These are phyloP conservation scores for Xylaria acuta DNA, from an alignment of 495 filamentous ascomycete genomes.

Conservation along the genomic window DNA sequence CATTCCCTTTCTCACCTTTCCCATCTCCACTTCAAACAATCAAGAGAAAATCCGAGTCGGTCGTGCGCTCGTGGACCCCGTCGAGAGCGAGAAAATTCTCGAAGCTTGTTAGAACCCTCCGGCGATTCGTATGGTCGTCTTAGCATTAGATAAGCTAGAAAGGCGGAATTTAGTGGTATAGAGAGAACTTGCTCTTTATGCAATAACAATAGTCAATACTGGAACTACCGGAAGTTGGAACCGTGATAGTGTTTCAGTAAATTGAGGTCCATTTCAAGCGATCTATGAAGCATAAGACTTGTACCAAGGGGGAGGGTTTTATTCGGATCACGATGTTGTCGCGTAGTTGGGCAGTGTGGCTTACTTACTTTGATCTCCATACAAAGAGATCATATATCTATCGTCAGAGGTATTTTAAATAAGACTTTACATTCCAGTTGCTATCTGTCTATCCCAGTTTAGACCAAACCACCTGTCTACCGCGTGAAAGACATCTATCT, in stretches of 20 bases:
- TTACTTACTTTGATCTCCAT: neutral
- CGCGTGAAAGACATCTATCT: slow-evolving; percentile 14
- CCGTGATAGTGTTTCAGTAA: neutral
- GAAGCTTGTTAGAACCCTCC: no score
- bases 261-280: neutral
- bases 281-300: no score
- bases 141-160: no score
- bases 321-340: neutral
- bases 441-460: neutral
- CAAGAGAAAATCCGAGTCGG: no score
- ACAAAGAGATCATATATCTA: neutral
- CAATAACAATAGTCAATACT: no score
- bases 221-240: neutral
- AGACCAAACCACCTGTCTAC: neutral
- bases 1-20: no score
- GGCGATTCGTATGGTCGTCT: no score
- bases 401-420: neutral
- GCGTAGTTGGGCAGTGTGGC: neutral
- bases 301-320: neutral
- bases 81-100: no score
- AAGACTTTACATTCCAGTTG: neutral
- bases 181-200: neutral
- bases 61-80: no score
- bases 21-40: no score
- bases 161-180: neutral